These are phyloP conservation scores for Zanthoxylum bungeanum DNA, from an alignment of 345 rosid species.

Conservation along the genomic window DNA sequence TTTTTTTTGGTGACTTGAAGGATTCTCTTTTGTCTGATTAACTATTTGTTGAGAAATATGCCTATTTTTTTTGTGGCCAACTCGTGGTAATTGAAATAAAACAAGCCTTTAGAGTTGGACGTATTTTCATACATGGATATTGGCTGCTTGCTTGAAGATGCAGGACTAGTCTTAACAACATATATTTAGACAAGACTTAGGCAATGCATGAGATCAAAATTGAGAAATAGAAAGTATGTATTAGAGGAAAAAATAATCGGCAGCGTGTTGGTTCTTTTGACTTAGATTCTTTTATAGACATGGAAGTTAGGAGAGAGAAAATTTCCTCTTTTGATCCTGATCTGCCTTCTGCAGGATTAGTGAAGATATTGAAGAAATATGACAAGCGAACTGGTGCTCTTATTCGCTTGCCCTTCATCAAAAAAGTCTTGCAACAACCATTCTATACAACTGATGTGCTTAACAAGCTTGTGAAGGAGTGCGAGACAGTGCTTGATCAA, in stretches of 20 bases:
- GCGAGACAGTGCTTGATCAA: constrained; percentile 58
- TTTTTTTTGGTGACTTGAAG: neutral
- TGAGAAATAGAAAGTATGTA: neutral
- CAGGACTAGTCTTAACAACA: neutral
- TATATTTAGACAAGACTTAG: neutral
- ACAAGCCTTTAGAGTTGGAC: neutral
- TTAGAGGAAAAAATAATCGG: neutral
- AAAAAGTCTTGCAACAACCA: constrained; percentile 68
- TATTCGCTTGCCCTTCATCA: constrained; percentile 70
- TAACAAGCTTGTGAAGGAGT: constrained; percentile 66
- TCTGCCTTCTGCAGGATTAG: constrained; percentile 49
- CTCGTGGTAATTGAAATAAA: neutral
- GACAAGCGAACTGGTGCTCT: constrained; percentile 80
- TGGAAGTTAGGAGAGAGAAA: neutral
- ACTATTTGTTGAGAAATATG: neutral
- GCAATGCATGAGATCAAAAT: neutral
- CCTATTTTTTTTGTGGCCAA: neutral
- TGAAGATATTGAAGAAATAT: constrained; percentile 77
- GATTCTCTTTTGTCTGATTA: neutral
- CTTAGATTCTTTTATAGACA: constrained; percentile 1
- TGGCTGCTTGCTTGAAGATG: neutral
- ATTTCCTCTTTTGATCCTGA: neutral
- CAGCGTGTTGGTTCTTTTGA: neutral
- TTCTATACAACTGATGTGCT: constrained; percentile 77
- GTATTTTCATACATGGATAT: neutral